Conservation (phyloP, 129 eudicot species). For the Mikania micrantha region DNA sequence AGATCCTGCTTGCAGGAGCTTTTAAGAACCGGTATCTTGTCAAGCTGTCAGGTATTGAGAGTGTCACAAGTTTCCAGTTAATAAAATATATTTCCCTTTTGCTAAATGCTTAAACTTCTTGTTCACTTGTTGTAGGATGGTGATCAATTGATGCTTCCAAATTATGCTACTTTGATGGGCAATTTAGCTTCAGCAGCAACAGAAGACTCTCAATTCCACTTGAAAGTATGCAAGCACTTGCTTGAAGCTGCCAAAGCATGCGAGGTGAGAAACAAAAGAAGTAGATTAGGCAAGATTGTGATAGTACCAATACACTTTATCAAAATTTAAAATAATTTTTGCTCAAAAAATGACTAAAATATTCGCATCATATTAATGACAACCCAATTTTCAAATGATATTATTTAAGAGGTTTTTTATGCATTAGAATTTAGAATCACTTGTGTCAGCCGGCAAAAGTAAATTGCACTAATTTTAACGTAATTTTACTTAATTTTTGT, state of each 20-base stretch:
- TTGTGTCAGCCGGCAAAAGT: too few species aligned
- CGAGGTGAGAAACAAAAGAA: slow-evolving; percentile 50
- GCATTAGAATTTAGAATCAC: background rate
- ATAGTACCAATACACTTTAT: background rate
- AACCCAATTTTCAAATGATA: background rate
- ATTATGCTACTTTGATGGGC: slow-evolving; percentile 52
- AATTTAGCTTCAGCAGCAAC: slow-evolving; percentile 36
- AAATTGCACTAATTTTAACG: too few species aligned
- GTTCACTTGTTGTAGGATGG: slow-evolving; percentile 29
- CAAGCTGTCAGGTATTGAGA: slow-evolving; percentile 37
- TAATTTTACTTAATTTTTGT: too few species aligned
- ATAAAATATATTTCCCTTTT: background rate
- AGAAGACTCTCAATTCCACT: slow-evolving; percentile 33
- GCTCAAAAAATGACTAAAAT: background rate
- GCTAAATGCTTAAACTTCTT: background rate
- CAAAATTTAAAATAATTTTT: background rate
- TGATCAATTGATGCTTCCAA: slow-evolving; percentile 38
- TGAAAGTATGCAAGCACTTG: slow-evolving; percentile 40
- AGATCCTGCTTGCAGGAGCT: slow-evolving; percentile 88
- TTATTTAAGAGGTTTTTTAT: background rate
- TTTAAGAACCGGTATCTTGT: slow-evolving; percentile 69
- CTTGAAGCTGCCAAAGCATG: slow-evolving; percentile 88
- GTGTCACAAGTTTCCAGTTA: background rate
- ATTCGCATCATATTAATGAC: background rate
- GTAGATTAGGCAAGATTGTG: background rate